These are phyloP conservation scores for Stenocarpella maydis DNA, from an alignment of 2,329 filamentous ascomycete species.

Conservation along the genomic window DNA sequence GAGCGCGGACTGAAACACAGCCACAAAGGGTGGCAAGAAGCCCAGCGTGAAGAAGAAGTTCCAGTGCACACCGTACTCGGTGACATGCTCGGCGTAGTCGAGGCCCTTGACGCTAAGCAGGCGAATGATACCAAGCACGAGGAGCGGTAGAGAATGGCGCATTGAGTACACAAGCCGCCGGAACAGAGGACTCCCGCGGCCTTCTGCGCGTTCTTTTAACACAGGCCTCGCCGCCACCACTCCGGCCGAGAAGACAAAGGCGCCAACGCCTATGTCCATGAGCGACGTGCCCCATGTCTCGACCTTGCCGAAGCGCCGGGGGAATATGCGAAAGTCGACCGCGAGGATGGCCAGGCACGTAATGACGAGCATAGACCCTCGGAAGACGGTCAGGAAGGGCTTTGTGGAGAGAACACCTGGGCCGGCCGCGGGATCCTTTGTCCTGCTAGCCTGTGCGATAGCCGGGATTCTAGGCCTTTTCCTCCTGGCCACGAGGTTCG, in stretches of 20 bases:
- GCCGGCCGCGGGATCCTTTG: conserved; percentile 42
- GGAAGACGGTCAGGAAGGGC: conserved; percentile 91
- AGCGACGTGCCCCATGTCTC: conserved; percentile 99
- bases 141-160: conserved; percentile 83
- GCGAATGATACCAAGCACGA: conserved; percentile 81
- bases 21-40: conserved; percentile 87
- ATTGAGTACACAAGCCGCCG: conserved; percentile 71
- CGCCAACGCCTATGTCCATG: conserved; percentile 97
- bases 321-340: conserved; percentile 93
- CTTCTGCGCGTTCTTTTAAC: conserved; percentile 71
- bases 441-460: conserved; percentile 45
- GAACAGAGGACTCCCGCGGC: conserved; percentile 57
- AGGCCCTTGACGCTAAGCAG: conserved; percentile 91
- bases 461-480: conserved; percentile 61
- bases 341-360: conserved; percentile 95
- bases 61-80: conserved; percentile 98
- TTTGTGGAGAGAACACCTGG: conserved; percentile 75
- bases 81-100: conserved; percentile 96
- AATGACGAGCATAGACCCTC: conserved; percentile 88
- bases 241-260: conserved; percentile 94
- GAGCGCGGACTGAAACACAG: conserved; percentile 78
- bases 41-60: conserved; percentile 99
- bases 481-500: conserved; percentile 50
- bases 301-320: conserved; percentile 93
- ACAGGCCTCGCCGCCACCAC: conserved; percentile 87